Conservation (phyloP, 768 basidiomycete species). For the Tylopilus felleus region DNA sequence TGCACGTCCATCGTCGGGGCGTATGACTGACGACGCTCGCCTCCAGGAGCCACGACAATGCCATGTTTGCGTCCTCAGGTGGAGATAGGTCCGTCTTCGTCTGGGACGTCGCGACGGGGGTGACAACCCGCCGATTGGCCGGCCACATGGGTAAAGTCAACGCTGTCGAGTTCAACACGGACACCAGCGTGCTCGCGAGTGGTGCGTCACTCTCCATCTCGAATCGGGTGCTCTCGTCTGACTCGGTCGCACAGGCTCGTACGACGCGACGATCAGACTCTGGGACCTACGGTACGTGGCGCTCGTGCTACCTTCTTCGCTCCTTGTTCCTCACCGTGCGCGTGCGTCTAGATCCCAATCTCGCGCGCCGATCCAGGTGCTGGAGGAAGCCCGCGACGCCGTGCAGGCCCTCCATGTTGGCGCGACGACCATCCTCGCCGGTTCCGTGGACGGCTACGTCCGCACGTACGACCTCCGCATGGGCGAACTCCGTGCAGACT, state of each 20-base stretch:
- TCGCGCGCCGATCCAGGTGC: constrained; percentile 83
- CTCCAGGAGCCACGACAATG: constrained; percentile 84
- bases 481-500: constrained; percentile 87
- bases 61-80: constrained; percentile 88
- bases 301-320: neutral
- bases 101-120: constrained; percentile 92
- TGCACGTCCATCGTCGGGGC: neutral
- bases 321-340: neutral
- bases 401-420: constrained; percentile 76
- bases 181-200: constrained; percentile 83
- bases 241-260: constrained; percentile 63
- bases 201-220: constrained; percentile 45
- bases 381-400: constrained; percentile 86
- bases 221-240: neutral
- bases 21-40: neutral
- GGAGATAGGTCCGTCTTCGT: constrained; percentile 91
- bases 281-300: constrained; percentile 82
- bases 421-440: constrained; percentile 64
- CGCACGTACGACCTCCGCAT: constrained; percentile 94
- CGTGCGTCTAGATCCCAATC: constrained; percentile 54
- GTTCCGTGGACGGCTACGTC: constrained; percentile 89
- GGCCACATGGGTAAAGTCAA: constrained; percentile 93
- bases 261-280: constrained; percentile 83
- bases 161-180: constrained; percentile 84
- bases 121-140: constrained; percentile 75